phyloP scores from a whole-genome alignment of 768 basidiomycete genomes.

The Suillus cothurnatus region DNA sequence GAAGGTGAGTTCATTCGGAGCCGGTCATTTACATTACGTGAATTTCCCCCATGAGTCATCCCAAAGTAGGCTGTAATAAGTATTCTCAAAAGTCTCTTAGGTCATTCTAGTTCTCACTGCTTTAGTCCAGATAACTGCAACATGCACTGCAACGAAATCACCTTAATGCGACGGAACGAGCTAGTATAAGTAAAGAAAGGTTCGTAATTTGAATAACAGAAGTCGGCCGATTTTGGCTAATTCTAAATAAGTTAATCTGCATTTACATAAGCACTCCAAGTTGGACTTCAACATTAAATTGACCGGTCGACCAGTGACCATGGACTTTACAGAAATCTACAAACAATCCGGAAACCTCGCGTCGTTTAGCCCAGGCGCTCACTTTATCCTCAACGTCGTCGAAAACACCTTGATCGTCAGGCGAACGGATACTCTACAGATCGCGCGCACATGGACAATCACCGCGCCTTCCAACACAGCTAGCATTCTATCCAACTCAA shows the following conservation, averaged over 20 bases:
- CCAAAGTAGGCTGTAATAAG: no score
- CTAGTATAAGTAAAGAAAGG: no score
- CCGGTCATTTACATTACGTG: no score
- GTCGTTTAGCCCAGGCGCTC: slow-evolving; percentile 82
- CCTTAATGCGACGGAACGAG: no score
- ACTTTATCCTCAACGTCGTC: slow-evolving; percentile 82
- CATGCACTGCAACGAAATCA: no score
- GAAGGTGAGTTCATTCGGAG: no score
- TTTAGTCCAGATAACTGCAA: no score
- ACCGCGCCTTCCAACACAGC: slow-evolving; percentile 55
- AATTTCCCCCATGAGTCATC: no score
- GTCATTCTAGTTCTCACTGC: no score
- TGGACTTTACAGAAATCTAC: slow-evolving; percentile 91
- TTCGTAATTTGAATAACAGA: no score
- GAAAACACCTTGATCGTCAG: slow-evolving; percentile 82
- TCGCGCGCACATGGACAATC: slow-evolving; percentile 79
- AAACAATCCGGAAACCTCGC: slow-evolving; percentile 72
- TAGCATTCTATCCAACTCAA: slow-evolving; percentile 39
- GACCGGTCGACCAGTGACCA: slow-evolving; percentile 26
- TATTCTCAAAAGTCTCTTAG: no score
- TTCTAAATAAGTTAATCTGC: background rate
- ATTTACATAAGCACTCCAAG: background rate
- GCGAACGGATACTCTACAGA: slow-evolving; percentile 80
- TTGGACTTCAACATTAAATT: background rate
- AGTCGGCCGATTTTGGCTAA: background rate